Conservation (phyloP, 768 basidiomycete genomes). For the Scleroderma citrinum region DNA sequence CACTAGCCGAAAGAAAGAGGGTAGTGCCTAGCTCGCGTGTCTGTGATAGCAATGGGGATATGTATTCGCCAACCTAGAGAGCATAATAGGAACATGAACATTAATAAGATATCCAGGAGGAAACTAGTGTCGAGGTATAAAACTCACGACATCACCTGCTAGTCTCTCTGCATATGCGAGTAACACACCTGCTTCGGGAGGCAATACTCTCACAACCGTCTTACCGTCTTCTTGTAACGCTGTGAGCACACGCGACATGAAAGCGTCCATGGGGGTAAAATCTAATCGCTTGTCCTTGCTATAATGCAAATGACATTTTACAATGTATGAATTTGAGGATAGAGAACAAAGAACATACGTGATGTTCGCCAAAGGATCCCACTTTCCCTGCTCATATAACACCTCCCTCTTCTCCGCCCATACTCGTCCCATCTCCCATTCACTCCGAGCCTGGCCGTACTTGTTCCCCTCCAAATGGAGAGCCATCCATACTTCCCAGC, state of each 20-base stretch:
- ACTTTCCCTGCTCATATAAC: conserved; percentile 79
- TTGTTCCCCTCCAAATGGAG: conserved; percentile 20
- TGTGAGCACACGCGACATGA: conserved; percentile 64
- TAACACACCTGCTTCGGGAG: conserved; percentile 69
- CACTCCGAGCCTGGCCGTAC: conserved; percentile 19
- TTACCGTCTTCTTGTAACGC: conserved; percentile 71
- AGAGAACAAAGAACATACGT: conserved; percentile 40
- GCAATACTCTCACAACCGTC: conserved; percentile 82
- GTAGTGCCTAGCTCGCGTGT: conserved; percentile 71
- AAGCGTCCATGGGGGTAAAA: conserved; percentile 92
- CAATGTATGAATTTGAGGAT: neutral
- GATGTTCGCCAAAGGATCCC: conserved; percentile 80
- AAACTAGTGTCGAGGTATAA: neutral
- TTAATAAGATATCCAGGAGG: too few relatives aligned
- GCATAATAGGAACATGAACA: conserved; percentile 1
- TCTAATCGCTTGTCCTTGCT: conserved; percentile 60
- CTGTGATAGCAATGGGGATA: conserved; percentile 65
- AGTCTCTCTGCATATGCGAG: conserved; percentile 80
- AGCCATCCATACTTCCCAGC: conserved; percentile 75
- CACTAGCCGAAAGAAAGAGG: conserved; percentile 75
- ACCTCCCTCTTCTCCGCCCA: conserved; percentile 96
- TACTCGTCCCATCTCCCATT: conserved; percentile 92
- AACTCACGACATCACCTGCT: conserved; percentile 73
- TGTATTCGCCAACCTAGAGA: conserved; percentile 81
- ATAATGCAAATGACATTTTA: neutral